phyloP scores from a whole-genome alignment of 768 basidiomycete genomes.

The Hericium alpestre region DNA sequence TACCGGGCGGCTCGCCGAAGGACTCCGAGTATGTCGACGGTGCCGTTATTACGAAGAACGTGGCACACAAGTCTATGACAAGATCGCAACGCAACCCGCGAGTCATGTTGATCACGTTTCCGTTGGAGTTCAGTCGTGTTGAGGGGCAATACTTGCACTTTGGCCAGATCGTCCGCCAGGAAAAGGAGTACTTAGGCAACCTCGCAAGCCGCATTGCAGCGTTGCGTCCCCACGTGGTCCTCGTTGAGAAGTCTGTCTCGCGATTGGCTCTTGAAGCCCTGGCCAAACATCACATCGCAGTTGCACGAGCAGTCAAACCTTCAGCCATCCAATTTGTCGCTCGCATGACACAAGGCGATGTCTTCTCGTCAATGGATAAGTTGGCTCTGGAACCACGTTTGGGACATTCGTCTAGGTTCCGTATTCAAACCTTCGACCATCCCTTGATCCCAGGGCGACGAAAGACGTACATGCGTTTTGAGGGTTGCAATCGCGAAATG shows the following conservation, averaged over 20 bases:
- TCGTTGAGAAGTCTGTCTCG: constrained; percentile 88
- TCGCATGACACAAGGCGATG: constrained; percentile 90
- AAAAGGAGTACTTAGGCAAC: constrained; percentile 85
- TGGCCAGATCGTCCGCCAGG: constrained; percentile 82
- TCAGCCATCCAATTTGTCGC: constrained; percentile 81
- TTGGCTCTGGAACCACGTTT: constrained; percentile 81
- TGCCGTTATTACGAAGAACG: constrained; percentile 94
- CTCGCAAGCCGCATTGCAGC: constrained; percentile 85
- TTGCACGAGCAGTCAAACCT: constrained; percentile 81
- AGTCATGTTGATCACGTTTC: constrained; percentile 93
- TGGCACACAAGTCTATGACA: constrained; percentile 93
- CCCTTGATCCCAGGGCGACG: constrained; percentile 84
- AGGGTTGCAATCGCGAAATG: constrained; percentile 87
- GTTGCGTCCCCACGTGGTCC: constrained; percentile 80
- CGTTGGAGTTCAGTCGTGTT: constrained; percentile 85
- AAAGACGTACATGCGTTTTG: constrained; percentile 97
- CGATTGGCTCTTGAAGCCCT: constrained; percentile 83
- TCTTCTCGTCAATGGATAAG: constrained; percentile 93
- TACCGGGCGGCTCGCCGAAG: constrained; percentile 83
- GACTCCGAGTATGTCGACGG: constrained; percentile 98
- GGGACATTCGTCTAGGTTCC: constrained; percentile 78
- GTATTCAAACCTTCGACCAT: constrained; percentile 92
- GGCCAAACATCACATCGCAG: constrained; percentile 75
- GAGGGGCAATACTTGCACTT: constrained; percentile 92
- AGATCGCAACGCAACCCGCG: constrained; percentile 75